These are phyloP conservation scores for Starmera dryadoides DNA, from an alignment of 805 yeast genomes.

Conservation along the genomic window DNA sequence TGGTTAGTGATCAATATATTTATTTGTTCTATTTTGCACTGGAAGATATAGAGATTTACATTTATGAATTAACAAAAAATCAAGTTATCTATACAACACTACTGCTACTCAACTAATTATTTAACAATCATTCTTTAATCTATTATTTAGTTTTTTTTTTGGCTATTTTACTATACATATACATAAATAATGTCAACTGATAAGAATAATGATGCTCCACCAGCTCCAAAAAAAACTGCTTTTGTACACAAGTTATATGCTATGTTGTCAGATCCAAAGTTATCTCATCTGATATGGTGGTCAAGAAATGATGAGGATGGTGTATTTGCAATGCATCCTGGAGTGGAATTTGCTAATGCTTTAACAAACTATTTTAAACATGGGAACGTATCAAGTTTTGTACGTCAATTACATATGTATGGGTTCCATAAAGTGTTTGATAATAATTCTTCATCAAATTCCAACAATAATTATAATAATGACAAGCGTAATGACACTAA, in stretches of 20 bases:
- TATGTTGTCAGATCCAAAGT: constrained; percentile 51
- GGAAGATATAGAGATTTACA: no score
- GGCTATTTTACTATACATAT: no score
- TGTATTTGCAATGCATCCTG: constrained; percentile 60
- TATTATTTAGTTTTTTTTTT: no score
- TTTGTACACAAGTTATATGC: constrained; percentile 59
- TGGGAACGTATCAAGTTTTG: constrained; percentile 89
- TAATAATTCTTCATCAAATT: constrained; percentile 3
- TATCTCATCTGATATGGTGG: constrained; percentile 60
- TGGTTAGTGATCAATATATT: no score
- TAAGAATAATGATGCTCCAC: not conserved
- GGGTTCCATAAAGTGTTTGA: constrained; percentile 77
- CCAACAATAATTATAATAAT: not conserved
- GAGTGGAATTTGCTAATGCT: constrained; percentile 52
- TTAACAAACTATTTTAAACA: constrained; percentile 82
- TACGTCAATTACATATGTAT: constrained; percentile 92
- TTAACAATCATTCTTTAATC: no score
- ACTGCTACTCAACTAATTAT: no score
- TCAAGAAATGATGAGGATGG: constrained; percentile 34
- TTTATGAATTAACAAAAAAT: no score
- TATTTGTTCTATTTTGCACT: no score
- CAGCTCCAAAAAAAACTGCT: constrained; percentile 25
- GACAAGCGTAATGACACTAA: not conserved
- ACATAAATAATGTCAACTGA: not conserved
- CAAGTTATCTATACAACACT: no score